These are phyloP conservation scores for Raphanus raphanistrum DNA, from an alignment of 345 rosid genomes.

Conservation along the genomic window DNA sequence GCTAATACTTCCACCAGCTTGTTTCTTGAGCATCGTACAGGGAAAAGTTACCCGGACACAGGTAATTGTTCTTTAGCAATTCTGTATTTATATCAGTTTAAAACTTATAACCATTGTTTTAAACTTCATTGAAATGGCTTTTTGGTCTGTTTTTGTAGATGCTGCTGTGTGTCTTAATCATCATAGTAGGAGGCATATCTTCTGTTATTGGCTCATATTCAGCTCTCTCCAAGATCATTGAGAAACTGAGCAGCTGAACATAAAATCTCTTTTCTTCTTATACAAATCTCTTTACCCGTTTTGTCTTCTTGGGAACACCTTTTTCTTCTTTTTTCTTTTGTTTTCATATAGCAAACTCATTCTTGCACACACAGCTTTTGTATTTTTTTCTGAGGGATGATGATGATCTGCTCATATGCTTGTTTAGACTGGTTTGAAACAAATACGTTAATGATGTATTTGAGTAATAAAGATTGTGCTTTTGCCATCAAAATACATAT, in stretches of 20 bases:
- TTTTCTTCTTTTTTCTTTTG: not conserved
- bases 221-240: slow-evolving; percentile 63
- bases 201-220: slow-evolving; percentile 69
- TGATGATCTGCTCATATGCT: slow-evolving; percentile 19
- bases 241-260: slow-evolving; percentile 47
- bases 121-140: not conserved
- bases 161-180: slow-evolving; percentile 53
- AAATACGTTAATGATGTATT: not conserved
- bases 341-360: slow-evolving; percentile 25
- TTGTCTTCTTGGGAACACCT: slow-evolving; percentile 34
- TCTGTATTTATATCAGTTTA: not conserved
- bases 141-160: slow-evolving; percentile 40
- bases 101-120: not conserved
- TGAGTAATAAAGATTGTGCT: slow-evolving; percentile 17
- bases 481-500: slow-evolving; percentile 49
- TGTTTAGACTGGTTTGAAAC: slow-evolving; percentile 17
- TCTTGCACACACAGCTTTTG: slow-evolving; percentile 21
- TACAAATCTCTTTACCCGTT: slow-evolving; percentile 32
- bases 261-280: not conserved
- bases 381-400: slow-evolving; percentile 30
- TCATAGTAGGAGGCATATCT: slow-evolving; percentile 65
- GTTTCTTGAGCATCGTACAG: slow-evolving; percentile 75
- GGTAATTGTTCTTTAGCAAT: slow-evolving; percentile 42
- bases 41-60: slow-evolving; percentile 53
- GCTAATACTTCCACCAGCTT: slow-evolving; percentile 82